A percentile compares a stretch with the other conserved stretches of the same genome.
Evolutionary conservation across 768 basidiomycete species (phyloP).

Genomic region (Sarcodon sp.): DNA sequence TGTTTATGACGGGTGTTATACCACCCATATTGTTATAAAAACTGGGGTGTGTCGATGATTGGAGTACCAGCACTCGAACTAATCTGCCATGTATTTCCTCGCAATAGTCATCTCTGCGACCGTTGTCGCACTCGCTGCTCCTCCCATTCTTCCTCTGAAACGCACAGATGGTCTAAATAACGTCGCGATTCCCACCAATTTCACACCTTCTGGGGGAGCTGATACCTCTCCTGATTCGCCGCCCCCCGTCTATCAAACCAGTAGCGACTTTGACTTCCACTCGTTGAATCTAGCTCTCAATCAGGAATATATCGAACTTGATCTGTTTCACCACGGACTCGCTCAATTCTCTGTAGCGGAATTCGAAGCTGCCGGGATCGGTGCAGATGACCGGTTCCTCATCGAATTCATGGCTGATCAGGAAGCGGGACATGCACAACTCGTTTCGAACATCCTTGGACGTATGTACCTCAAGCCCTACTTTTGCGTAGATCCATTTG

Average conservation of each 20-base stretch:
- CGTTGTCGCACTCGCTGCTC: too few relatives aligned
- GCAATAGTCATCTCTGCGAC: too few relatives aligned
- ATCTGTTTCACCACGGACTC: slow-evolving; percentile 45
- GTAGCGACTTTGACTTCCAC: slow-evolving; percentile 36
- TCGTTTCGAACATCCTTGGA: slow-evolving; percentile 38
- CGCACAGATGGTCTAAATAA: background rate
- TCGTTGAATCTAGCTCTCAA: slow-evolving; percentile 46
- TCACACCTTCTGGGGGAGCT: slow-evolving; percentile 13
- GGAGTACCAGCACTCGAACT: too few relatives aligned
- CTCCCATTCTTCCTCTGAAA: too few relatives aligned
- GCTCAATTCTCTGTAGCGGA: slow-evolving; percentile 39
- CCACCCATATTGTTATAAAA: too few relatives aligned
- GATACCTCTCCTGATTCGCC: slow-evolving; percentile 8
- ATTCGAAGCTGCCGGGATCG: slow-evolving; percentile 41
- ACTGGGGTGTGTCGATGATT: too few relatives aligned
- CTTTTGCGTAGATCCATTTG: background rate
- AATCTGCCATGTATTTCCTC: too few relatives aligned
- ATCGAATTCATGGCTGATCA: slow-evolving; percentile 54
- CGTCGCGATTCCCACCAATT: slow-evolving; percentile 3
- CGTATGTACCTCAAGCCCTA: slow-evolving; percentile 13
- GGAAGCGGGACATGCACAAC: slow-evolving; percentile 46
- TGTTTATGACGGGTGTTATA: too few relatives aligned
- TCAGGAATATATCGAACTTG: slow-evolving; percentile 52
- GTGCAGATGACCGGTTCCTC: slow-evolving; percentile 36
- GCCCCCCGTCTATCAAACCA: slow-evolving; percentile 19